These are phyloP conservation scores for Tetragonia tetragonoides DNA, from an alignment of 148 eudicot species.

Conservation along the genomic window DNA sequence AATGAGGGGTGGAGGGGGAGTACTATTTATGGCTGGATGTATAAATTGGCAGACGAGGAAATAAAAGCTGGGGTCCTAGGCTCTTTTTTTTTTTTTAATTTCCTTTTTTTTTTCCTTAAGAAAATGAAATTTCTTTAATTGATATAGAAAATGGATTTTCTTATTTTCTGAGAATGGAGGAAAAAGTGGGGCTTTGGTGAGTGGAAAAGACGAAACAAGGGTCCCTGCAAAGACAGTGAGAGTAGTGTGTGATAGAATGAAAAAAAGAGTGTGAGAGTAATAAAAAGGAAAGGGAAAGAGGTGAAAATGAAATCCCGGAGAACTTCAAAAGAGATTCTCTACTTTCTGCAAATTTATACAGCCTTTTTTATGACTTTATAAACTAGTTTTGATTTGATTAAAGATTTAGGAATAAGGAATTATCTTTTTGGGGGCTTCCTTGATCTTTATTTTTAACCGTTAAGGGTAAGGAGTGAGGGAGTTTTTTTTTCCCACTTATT, in stretches of 20 bases:
- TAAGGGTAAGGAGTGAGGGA: no score
- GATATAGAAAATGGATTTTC: no score
- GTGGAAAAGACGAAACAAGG: slow-evolving; percentile 35
- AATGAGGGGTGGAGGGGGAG: slow-evolving; percentile 20
- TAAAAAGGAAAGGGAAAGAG: slow-evolving; percentile 11
- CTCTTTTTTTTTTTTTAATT: background rate
- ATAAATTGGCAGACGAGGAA: slow-evolving; percentile 64
- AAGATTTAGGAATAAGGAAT: no score
- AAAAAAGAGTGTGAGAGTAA: background rate
- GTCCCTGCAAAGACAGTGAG: background rate
- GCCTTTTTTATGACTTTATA: background rate
- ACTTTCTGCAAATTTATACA: slow-evolving; percentile 18
- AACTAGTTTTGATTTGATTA: no score
- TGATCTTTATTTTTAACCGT: no score
- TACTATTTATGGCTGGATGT: slow-evolving; percentile 38
- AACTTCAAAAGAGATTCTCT: slow-evolving; percentile 16
- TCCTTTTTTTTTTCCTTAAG: background rate
- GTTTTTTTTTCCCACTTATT: no score
- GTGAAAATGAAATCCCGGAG: slow-evolving; percentile 9
- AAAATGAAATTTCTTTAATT: background rate
- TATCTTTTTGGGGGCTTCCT: no score
- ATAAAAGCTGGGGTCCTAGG: slow-evolving; percentile 43
- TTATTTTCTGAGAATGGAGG: background rate
- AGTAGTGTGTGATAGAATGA: background rate
- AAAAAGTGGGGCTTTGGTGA: slow-evolving; percentile 5